Evolutionary conservation across 2,329 filamentous ascomycete species (phyloP).

Genomic region (Colletotrichum gigasporum): DNA sequence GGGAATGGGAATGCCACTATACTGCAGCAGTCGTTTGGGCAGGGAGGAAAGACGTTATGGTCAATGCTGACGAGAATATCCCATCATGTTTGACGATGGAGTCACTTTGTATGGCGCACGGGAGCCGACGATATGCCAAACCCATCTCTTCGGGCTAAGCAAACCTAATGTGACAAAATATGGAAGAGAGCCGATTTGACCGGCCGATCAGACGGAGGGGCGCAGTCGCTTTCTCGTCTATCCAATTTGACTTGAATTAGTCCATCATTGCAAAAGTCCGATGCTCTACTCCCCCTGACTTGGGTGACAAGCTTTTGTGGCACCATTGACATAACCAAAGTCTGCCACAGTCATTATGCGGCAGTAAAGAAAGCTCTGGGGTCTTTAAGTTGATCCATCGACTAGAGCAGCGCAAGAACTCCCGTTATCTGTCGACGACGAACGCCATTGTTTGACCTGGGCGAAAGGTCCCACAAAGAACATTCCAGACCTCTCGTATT

Average conservation of each 20-base stretch:
- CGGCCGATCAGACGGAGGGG: constrained; percentile 1
- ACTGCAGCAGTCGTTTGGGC: constrained; percentile 23
- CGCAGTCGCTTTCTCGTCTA: constrained; percentile 14
- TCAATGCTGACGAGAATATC: constrained; percentile 26
- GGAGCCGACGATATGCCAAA: constrained; percentile 14
- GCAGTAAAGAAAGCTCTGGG: no score
- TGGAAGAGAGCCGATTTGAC: neutral
- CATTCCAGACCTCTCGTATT: no score
- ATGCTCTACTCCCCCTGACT: neutral
- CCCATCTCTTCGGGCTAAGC: constrained; percentile 5
- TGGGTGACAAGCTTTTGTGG: neutral
- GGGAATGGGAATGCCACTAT: constrained; percentile 15
- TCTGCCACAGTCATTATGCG: neutral
- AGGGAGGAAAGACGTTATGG: constrained; percentile 16
- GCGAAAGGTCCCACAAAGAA: no score
- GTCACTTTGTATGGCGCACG: constrained; percentile 3
- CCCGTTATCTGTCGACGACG: no score
- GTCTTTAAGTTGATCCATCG: no score
- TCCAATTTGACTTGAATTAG: constrained; percentile 22
- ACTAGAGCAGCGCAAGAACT: no score
- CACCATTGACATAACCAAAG: neutral
- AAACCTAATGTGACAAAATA: neutral
- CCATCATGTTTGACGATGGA: constrained; percentile 15
- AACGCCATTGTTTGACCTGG: no score
- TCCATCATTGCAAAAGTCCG: neutral